phyloP scores from a whole-genome alignment of 2,329 filamentous ascomycete species.

The Colletotrichum sansevieriae region DNA sequence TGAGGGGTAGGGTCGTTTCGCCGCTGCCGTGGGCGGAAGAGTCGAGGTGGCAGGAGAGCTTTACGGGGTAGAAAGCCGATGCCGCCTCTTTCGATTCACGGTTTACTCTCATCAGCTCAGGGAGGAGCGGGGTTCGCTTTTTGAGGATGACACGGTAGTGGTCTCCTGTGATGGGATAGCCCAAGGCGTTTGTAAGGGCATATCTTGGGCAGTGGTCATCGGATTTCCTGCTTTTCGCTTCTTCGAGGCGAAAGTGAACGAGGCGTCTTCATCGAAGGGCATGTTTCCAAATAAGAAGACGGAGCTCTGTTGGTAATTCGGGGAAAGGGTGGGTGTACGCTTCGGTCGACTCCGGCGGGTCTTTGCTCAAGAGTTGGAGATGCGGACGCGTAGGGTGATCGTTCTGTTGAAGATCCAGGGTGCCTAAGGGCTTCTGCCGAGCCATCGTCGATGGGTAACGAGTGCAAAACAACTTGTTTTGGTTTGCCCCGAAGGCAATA shows the following conservation, averaged over 20 bases:
- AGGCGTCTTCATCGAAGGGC: slow-evolving; percentile 23
- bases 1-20: slow-evolving; percentile 8
- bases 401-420: not conserved
- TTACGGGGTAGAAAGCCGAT: slow-evolving; percentile 12
- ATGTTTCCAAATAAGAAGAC: slow-evolving; percentile 14
- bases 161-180: slow-evolving; percentile 4
- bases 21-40: too few relatives aligned
- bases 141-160: slow-evolving; percentile 17
- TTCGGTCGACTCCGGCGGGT: not conserved
- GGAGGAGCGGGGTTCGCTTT: not conserved
- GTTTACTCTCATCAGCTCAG: slow-evolving; percentile 7
- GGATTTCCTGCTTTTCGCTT: not conserved
- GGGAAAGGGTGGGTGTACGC: not conserved
- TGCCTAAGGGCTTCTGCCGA: not conserved
- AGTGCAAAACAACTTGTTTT: too few relatives aligned
- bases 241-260: not conserved
- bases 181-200: not conserved
- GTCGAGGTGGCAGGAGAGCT: slow-evolving; percentile 15
- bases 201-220: not conserved
- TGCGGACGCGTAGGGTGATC: slow-evolving; percentile 25
- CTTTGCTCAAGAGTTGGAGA: slow-evolving; percentile 30
- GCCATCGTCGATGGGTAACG: too few relatives aligned
- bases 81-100: slow-evolving; percentile 15
- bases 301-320: slow-evolving; percentile 15
- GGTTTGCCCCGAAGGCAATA: too few relatives aligned